Base-by-base conservation (phyloP, 371 early-diverging fungal species). In the Mucor velutinosus region DNA sequence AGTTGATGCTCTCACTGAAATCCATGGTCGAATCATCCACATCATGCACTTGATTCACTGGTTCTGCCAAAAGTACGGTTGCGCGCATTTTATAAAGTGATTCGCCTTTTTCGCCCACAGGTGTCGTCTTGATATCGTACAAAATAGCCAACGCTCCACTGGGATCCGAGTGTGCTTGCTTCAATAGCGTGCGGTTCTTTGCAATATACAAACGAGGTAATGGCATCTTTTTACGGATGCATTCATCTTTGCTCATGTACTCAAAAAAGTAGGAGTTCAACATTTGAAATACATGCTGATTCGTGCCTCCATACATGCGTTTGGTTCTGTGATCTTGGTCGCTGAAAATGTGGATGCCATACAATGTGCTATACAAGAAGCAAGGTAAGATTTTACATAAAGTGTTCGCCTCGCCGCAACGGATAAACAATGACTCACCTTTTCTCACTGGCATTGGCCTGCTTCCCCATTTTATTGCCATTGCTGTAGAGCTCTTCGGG, bases 151-250 rank as follows among this genome's bases (percentile, higher is more conserved):
- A 64, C 0, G 71, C 55, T 0, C 72, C 76, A 25, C 77, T 65
- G 5, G 72, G 70, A 33, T 74, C 72, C 27, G 71, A 55, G 4
- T 69, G 58, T 32, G 79, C 79, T 62, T 78, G 69, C 5, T 72
- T 60, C 1, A 83, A 56, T 23, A 80, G 47, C 0, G 81, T 80
- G n/a, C 81, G 73, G 37, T 80, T 79, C 33, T 80, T 78, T 29
- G 77, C 70, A 55, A 83, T 79, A 60, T 79, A 83, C 15, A 83
- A 75, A 5, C 83, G 76, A 0, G 83, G 79, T 0, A 79, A 57
- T 7, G 81, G 79, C 39, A 66, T 60, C 51, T 17, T 45, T 29
- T 32, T 19, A 25, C 27, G 58, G 25, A 41, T 7, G 19, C 39
- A 7, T 53, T 53, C 23, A 0, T 64, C 29, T 10, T 61, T 58